Percentiles rank a stretch among this genome's conserved stretches.
These are phyloP conservation scores for Phylloporus rhodoxanthus DNA, from an alignment of 768 basidiomycete species.

Conservation along the genomic window DNA sequence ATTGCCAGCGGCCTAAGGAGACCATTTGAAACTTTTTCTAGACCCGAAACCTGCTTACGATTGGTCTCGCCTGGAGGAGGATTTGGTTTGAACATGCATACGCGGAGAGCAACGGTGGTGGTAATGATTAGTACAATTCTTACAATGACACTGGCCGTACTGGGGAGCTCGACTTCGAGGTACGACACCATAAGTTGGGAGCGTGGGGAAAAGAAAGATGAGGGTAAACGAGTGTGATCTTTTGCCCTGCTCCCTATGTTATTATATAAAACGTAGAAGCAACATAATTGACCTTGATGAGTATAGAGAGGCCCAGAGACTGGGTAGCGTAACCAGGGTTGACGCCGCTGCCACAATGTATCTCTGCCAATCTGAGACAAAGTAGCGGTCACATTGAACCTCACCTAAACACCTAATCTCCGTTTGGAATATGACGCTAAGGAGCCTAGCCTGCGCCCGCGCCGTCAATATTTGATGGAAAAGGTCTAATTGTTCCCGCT, in stretches of 20 bases:
- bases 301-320: background rate
- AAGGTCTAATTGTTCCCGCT: no score
- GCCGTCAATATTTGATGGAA: no score
- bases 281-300: background rate
- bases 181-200: background rate
- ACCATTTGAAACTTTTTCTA: background rate
- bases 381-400: no score
- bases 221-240: background rate
- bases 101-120: conserved; percentile 3
- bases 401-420: no score
- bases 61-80: background rate
- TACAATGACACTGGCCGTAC: background rate
- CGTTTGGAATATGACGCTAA: no score
- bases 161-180: background rate
- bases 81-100: conserved; percentile 6
- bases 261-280: background rate
- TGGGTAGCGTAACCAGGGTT: background rate
- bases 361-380: background rate
- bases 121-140: background rate
- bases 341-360: background rate
- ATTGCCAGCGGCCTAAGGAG: conserved; percentile 1
- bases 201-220: background rate
- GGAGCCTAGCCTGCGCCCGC: no score
- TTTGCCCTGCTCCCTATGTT: background rate
- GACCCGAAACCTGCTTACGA: background rate